Evolutionary conservation across 768 basidiomycete genomes (phyloP).

Genomic region (Collybia sp.): DNA sequence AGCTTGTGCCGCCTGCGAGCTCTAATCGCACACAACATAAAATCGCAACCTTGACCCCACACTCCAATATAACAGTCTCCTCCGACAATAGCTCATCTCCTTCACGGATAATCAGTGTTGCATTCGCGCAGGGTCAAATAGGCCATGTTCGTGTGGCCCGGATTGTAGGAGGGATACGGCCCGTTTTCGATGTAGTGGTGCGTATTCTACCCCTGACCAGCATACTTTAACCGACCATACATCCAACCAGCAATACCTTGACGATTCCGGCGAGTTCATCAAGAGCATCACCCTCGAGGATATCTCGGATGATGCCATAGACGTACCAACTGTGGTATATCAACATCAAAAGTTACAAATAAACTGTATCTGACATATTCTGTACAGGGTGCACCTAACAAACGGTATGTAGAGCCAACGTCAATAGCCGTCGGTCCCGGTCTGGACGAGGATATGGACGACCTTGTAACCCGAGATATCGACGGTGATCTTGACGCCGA

Average conservation of each 20-base stretch:
- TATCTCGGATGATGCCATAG: constrained; percentile 12
- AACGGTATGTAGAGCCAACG: constrained; percentile 65
- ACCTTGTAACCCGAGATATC: constrained; percentile 40
- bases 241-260: constrained; percentile 43
- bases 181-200: constrained; percentile 58
- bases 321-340: too few species aligned
- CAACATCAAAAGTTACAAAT: too few species aligned
- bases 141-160: constrained; percentile 49
- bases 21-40: constrained; percentile 39
- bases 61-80: constrained; percentile 38
- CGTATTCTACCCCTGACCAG: constrained; percentile 3
- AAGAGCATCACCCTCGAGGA: constrained; percentile 43
- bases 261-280: constrained; percentile 49
- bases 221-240: constrained; percentile 4
- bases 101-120: constrained; percentile 38
- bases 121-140: constrained; percentile 35
- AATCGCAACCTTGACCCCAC: constrained; percentile 47
- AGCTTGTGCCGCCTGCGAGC: constrained; percentile 31
- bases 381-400: constrained; percentile 42
- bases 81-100: constrained; percentile 30
- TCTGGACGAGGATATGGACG: constrained; percentile 52
- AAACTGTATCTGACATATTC: too few species aligned
- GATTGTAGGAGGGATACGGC: constrained; percentile 50
- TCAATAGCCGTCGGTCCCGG: constrained; percentile 65
- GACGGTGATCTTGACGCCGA: constrained; percentile 78